Evolutionary conservation across 208 protist genomes (phyloP), one percentile per base, ranked within the genome.

Genomic region (Crithidia sp.): DNA sequence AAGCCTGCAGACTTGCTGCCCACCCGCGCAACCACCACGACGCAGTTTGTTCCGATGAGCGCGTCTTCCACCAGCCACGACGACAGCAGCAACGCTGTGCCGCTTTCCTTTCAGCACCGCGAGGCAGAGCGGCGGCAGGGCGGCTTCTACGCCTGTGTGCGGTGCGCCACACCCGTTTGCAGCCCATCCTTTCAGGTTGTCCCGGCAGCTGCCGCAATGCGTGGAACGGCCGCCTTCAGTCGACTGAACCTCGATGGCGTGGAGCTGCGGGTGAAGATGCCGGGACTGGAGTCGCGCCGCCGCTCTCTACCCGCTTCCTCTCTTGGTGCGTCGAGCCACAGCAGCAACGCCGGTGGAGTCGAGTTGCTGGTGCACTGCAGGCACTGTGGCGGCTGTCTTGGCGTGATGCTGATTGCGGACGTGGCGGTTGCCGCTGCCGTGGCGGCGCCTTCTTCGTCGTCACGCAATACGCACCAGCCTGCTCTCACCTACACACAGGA

Each of bases 111-210:
- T 13, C n/a, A 79, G 44, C 86, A 91, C 73, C 60, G 64, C 53
- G 85, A 84, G 57, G 6, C 2, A 8, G 47, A 55, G 39, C 77
- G 77, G 63, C 81, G 84, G 52, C 67, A 60, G 28, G 57, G 73
- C 39, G 88, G 91, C 49, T 93, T 89, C 70, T 96, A 92, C 67
- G 85, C 83, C 2, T 96, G 91, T 70, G 72, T 91, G 58, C 89
- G 91, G 36, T 96, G 91, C 57, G 41, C 59, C 16, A 81, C 82
- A 9, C 91, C 91, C 37, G 36, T 94, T 9, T 90, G 86, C 58
- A 58, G 60, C 2, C 89, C 89, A n/a, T 28, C 8, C 7, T 71
- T 85, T 55, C 91, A 95, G 52, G 68, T 95, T 5, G 39, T 88
- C 12, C 70, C 76, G 8, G 63, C 56, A 12, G 47, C 81, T 41